A percentile compares a stretch with the other conserved stretches of the same genome.
Evolutionary conservation across 148 eudicot genomes (phyloP).

Genomic region (Beta vulgaris): DNA sequence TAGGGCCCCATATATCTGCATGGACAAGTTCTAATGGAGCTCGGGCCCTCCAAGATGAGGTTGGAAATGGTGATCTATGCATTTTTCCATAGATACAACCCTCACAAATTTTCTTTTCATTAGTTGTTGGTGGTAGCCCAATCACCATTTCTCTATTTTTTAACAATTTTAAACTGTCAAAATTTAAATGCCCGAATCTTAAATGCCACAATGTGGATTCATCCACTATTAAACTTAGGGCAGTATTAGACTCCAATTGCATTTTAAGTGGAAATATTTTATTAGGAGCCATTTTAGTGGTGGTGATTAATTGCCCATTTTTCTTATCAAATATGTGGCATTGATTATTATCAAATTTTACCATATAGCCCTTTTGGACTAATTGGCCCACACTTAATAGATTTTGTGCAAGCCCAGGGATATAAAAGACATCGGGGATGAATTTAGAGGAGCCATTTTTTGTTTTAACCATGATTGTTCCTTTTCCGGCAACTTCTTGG

Average conservation of each 20-base stretch:
- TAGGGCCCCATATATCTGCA: constrained; percentile 19
- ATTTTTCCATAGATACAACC: background rate
- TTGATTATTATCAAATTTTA: background rate
- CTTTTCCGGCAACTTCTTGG: background rate
- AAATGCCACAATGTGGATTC: background rate
- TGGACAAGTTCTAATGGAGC: background rate
- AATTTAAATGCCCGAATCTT: background rate
- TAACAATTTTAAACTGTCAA: background rate
- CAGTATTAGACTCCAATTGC: background rate
- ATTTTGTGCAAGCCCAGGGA: no score
- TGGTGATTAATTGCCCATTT: background rate
- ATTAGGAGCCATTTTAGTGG: background rate
- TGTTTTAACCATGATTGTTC: background rate
- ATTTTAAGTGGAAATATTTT: background rate
- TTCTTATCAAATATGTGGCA: background rate
- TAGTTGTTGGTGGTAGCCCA: background rate
- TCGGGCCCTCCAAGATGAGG: background rate
- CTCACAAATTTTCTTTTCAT: background rate
- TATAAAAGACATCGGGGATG: background rate
- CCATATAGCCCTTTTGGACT: no score
- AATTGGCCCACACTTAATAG: background rate
- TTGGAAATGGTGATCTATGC: background rate
- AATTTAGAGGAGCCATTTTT: background rate
- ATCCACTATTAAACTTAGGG: background rate
- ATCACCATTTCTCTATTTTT: background rate